Evolutionary conservation across 2,329 filamentous ascomycete genomes (phyloP), one percentile per base, ranked within the genome.

Genomic region (Penicillium fuscoglaucum): DNA sequence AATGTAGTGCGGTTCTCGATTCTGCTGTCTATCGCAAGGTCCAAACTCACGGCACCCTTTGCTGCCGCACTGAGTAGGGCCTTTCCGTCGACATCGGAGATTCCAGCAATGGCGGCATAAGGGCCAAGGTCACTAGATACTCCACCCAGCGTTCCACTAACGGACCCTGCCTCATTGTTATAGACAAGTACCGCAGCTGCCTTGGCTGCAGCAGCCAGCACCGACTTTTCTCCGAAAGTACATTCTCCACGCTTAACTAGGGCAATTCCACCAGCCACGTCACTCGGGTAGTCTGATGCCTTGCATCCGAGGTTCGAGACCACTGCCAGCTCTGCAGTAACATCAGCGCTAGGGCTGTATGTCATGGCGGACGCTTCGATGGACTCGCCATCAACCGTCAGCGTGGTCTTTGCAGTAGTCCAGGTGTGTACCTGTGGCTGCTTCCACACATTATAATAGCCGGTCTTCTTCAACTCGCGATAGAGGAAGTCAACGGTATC

Each of bases 171-270:
- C 2, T 85, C 85, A 64, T 87, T 88, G 78, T 93, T 91, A 76
- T 90, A 93, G 50, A 95, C 80, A 15, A 95, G 76, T 0, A 87
- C 88, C 1, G 87, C 90, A 4, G 84, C 73, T 6, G 90, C 90
- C 21, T 90, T 89, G 1, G 88, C 88, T 49, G 79, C 80, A 43
- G 87, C 88, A 6, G 90, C 90, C 15, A 84, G 77, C 53, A 81
- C 82, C 1, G 88, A 88, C 78, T 95, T 95, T 59, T 81, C 75
- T 12, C 87, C 89, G 65, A 93, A 95, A 8, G 85, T 65, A 70
- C 90, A 95, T 1, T 76, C 80, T 53, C 90, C 90, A 55, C 90
- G 86, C 31, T 81, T 79, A 62, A 95, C 82, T 39, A 95, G 79
- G 10, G 88, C 90, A 59, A 95, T 87, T 58, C 84, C 85, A 50